Percentiles rank a stretch among this genome's conserved stretches.
phyloP scores from a whole-genome alignment of 306 rosid genomes.

The Cotoneaster glaucophyllus region DNA sequence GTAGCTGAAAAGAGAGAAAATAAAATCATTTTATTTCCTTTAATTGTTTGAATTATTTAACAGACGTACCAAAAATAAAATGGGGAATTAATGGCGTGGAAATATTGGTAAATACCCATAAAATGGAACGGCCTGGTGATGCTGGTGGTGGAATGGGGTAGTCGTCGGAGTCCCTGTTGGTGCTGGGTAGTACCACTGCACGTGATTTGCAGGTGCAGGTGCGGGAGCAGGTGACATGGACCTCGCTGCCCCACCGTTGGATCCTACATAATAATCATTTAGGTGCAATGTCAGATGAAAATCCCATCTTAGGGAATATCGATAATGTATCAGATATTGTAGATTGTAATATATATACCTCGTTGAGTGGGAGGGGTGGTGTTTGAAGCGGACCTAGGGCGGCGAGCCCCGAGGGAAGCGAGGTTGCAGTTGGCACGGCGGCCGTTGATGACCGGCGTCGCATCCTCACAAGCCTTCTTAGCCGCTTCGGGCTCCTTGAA shows the following conservation, averaged over 20 bases:
- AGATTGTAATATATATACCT: slow-evolving; percentile 19
- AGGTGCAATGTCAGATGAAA: neutral
- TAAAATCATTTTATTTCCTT: neutral
- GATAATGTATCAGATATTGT: neutral
- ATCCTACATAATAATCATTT: slow-evolving; percentile 16
- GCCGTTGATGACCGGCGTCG: slow-evolving; percentile 63
- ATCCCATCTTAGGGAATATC: neutral
- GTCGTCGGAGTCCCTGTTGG: slow-evolving; percentile 47
- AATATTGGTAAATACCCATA: slow-evolving; percentile 47
- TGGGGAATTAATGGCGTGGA: neutral
- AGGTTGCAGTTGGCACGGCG: slow-evolving; percentile 84
- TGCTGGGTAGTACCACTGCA: slow-evolving; percentile 70
- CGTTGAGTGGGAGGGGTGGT: slow-evolving; percentile 43
- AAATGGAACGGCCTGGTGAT: slow-evolving; percentile 51
- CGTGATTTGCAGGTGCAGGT: slow-evolving; percentile 41
- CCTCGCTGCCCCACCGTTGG: slow-evolving; percentile 48
- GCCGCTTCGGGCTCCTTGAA: slow-evolving; percentile 79
- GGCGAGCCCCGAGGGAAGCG: slow-evolving; percentile 77
- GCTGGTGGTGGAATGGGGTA: slow-evolving; percentile 43
- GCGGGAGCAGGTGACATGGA: slow-evolving; percentile 18
- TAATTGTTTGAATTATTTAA: neutral
- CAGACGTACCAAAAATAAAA: neutral
- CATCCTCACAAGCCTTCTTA: slow-evolving; percentile 80
- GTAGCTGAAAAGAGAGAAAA: slow-evolving; percentile 33
- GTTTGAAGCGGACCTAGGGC: slow-evolving; percentile 37